Evolutionary conservation across 768 basidiomycete genomes (phyloP), one percentile per base, ranked within the genome.

Genomic region (Lactarius evosmus): DNA sequence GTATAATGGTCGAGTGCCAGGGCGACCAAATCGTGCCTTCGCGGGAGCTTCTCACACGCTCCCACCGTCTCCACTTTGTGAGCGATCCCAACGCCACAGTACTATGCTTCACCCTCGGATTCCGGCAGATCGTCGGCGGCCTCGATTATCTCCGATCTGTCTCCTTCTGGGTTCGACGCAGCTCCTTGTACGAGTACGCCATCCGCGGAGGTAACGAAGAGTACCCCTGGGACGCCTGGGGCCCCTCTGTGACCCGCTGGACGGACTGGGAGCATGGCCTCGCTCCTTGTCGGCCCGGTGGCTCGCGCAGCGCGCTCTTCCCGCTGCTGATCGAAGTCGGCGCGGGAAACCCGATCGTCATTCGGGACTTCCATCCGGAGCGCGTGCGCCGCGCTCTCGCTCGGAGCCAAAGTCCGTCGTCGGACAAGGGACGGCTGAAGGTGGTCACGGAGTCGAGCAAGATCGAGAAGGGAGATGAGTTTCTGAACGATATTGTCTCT

Each of bases 131-230:
- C 38, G 25, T 65, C 59, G 55, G 58, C 0, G 58, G 59, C 46
- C 58, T 60, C 55, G 63, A 65, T 56, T 61, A 56, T 22, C 58
- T 56, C 63, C 55, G 63, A 50, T 65, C 63, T 19, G 59, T 65
- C 44, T 65, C 63, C 54, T 65, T 65, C 49, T 65, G 63, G 63
- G 55, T 65, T 2, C 54, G 59, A 8, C 63, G 63, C 22, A 30
- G 54, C 34, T 60, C 63, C 2, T 38, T 65, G 8, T 51, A 30
- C 11, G 59, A 65, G 8, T 61, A 51, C 9, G 59, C 63, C 49
- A 16, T 32, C 17, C 49, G 54, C 32, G 63, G 49, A 25, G 58
- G 59, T 8, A 44, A 56, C 25, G 30, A 50, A 14, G 41, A 17
- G 1, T 41, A 65, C 32, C 36, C 63, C 0, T 65, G 59, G 63